Evolutionary conservation across 495 filamentous ascomycete species (phyloP).

Genomic region (Bombardia bombarda): DNA sequence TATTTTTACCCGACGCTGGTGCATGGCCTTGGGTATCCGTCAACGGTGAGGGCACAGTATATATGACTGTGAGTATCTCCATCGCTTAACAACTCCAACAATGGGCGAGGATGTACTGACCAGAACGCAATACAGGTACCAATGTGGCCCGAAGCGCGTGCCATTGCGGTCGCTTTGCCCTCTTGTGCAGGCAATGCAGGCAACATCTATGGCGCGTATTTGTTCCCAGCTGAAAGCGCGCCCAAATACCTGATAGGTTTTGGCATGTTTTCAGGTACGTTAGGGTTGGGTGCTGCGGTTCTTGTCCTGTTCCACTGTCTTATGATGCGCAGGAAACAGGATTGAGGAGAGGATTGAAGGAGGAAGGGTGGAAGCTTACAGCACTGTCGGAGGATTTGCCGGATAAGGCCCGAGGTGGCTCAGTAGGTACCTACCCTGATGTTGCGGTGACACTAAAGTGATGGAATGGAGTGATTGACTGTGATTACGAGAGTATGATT

Average conservation of each 20-base stretch:
- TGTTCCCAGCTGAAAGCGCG: slow-evolving; percentile 20
- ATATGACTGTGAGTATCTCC: slow-evolving; percentile 33
- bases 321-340: background rate
- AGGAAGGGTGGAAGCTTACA: too few species aligned
- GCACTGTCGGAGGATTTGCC: too few species aligned
- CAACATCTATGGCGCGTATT: slow-evolving; percentile 39
- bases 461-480: too few species aligned
- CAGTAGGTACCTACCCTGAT: too few species aligned
- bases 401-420: too few species aligned
- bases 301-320: background rate
- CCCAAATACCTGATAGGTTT: slow-evolving; percentile 21
- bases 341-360: too few species aligned
- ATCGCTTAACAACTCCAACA: slow-evolving; percentile 35
- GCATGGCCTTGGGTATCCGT: slow-evolving; percentile 35
- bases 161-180: slow-evolving; percentile 38
- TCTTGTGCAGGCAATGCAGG: slow-evolving; percentile 44
- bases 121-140: too few species aligned
- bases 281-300: background rate
- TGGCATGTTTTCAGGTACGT: slow-evolving; percentile 8
- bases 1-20: slow-evolving; percentile 49
- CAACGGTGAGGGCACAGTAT: slow-evolving; percentile 30
- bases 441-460: too few species aligned
- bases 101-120: slow-evolving; percentile 31
- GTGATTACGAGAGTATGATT: too few species aligned
- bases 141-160: slow-evolving; percentile 35